Evolutionary conservation across 164 flowering plant genomes (phyloP), one percentile per base, ranked within the genome.

Genomic region (Vitis riparia): DNA sequence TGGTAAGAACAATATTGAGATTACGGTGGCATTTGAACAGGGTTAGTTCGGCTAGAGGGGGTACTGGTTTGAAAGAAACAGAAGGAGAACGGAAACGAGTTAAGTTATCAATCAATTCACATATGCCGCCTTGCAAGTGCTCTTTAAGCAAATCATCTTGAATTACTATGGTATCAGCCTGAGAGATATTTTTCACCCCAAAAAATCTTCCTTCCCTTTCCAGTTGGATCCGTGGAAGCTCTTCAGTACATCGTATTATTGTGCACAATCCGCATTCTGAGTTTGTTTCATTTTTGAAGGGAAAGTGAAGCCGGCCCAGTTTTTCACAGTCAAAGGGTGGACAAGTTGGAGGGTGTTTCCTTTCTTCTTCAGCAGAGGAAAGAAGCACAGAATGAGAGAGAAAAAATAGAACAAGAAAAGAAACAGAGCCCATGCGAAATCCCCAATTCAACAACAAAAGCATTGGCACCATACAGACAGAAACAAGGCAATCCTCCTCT

Each of bases 11-110:
- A 30, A 5, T 51, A 29, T 53, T 29, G 47, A 14, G 12, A 65
- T 11, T 11, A 16, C 11, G n/a, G 69, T 8, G 27, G 29, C 78
- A 71, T 49, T 62, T 71, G 66, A 55, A 62, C 59, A 75, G 0
- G 67, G 71, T 67, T 5, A 58, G 9, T 32, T 71, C 0, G 67
- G 71, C 62, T 5, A 58, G 9, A 32, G 51, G 56, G 51, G 51
- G 14, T 0, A 1, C 1, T 10, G 48, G 32, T 1, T 14, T 15
- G 14, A 71, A 37, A 23, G 53, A n/a, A 15, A 57, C 2, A 10
- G 7, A 67, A 17, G 71, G 68, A 51, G 59, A 11, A 1, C 17
- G 51, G 47, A 68, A 66, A 37, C 67, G 59, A 17, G 65, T 51
- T 27, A 59, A 14, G 48, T 71, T 50, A 4, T 58, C 49, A 11